Base-by-base conservation (phyloP, 345 rosid genomes). In the Noccaea bulbosa region DNA sequence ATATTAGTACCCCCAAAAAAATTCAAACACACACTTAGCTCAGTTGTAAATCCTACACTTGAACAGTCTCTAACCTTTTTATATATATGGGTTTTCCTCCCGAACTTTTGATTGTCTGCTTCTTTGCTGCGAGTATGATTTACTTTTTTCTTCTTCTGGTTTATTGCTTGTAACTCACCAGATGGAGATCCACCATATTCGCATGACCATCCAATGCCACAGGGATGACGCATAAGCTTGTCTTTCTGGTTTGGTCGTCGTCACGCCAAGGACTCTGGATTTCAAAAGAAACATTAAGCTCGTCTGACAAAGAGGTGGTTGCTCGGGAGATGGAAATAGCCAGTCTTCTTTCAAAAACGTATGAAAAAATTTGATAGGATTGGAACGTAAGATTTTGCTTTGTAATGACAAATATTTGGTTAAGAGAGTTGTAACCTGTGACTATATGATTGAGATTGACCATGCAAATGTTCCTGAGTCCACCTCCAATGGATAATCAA, bases 151-250 rank as follows among this genome's bases (percentile, higher is more conserved):
- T 9, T 72, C 30, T 27, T 4, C 2, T 27, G 65, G 55, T 64
- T 65, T 9, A 14, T n/a, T 33, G 22, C 22, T 57, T 51, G 7
- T 33, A 51, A 61, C 47, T 55, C 8, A 73, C 22, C 74, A 75
- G 78, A 75, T 75, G 74, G 78, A 62, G 78, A 75, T 62, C 74
- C 69, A 46, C 78, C 78, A 11, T 69, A 75, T 17, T n/a, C 50
- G 45, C 69, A 69, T 37, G 74, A 75, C 9, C 58, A 68, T 62
- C 74, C 69, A 50, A 68, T 46, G 74, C 59, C 64, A 62, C 78
- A 75, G 24, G 70, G 78, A 30, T 75, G 78, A 69, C 11, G 41
- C 43, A 34, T 9, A 35, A 35, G 62, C 17, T 27, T 5, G 57
- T 46, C 20, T 11, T 65, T 24, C 10, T 24, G 76, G 45, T 51